Percentiles rank a stretch among this genome's conserved stretches.
phyloP scores from a whole-genome alignment of 2,329 filamentous ascomycete genomes.

The Fusarium virguliforme region DNA sequence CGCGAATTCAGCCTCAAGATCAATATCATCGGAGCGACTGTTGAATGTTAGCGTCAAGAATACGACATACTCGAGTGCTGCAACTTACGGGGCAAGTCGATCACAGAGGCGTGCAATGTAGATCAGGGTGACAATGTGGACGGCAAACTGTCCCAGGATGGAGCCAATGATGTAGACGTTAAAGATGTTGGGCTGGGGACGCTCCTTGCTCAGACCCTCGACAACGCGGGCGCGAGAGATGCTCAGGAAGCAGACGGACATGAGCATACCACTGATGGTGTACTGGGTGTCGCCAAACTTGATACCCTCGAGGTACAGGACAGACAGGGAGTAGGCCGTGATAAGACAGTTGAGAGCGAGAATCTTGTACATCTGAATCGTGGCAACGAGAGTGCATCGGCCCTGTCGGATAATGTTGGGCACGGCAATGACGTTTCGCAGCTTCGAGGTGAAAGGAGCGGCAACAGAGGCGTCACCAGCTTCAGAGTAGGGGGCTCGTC shows the following conservation, averaged over 20 bases:
- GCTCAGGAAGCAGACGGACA: constrained; percentile 99
- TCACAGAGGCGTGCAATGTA: constrained; percentile 95
- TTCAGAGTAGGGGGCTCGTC: constrained; percentile 96
- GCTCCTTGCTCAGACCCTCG: constrained; percentile 95
- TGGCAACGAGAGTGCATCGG: constrained; percentile 96
- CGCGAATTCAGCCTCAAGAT: constrained; percentile 94
- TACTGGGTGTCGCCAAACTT: constrained; percentile 99
- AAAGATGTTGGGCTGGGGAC: constrained; percentile 98
- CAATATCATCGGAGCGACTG: constrained; percentile 74
- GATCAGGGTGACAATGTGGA: constrained; percentile 94
- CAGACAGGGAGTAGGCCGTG: constrained; percentile 95
- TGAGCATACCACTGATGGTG: constrained; percentile 98
- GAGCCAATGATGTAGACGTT: constrained; percentile 99
- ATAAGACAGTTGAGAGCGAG: constrained; percentile 97
- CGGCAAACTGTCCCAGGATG: constrained; percentile 95
- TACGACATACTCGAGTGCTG: rapidly evolving
- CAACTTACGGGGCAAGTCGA: constrained; percentile 84
- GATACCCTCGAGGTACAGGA: constrained; percentile 97
- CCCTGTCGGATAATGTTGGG: constrained; percentile 99
- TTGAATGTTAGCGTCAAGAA: constrained; percentile 47
- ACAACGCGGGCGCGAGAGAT: constrained; percentile 98
- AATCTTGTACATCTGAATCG: constrained; percentile 99
- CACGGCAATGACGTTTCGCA: constrained; percentile 96
- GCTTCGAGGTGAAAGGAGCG: constrained; percentile 96
- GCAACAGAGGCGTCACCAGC: constrained; percentile 96